phyloP scores from a whole-genome alignment of 768 basidiomycete species.

The Mycena indigotica region DNA sequence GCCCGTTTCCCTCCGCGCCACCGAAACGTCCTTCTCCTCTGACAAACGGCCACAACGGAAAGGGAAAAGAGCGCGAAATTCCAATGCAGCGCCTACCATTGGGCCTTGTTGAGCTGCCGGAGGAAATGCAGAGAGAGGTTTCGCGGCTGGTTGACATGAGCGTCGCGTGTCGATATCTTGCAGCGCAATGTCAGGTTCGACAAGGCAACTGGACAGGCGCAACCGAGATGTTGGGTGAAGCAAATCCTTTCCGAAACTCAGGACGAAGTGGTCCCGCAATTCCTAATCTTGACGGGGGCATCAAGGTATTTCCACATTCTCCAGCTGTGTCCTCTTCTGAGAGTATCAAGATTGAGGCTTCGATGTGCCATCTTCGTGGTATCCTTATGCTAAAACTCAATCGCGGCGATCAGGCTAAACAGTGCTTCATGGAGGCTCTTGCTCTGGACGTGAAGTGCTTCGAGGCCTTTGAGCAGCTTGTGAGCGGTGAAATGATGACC shows the following conservation, averaged over 20 bases:
- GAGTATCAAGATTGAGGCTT: constrained; percentile 80
- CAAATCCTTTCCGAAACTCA: constrained; percentile 38
- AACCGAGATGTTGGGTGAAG: constrained; percentile 23
- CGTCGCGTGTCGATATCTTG: constrained; percentile 93
- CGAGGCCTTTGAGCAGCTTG: constrained; percentile 88
- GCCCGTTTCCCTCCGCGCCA: constrained; percentile 70
- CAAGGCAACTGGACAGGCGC: constrained; percentile 12
- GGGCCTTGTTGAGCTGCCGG: constrained; percentile 72
- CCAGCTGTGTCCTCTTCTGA: constrained; percentile 1
- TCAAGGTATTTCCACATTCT: constrained; percentile 64
- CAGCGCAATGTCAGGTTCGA: constrained; percentile 88
- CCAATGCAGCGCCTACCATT: constrained; percentile 62
- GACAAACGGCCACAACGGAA: constrained; percentile 48
- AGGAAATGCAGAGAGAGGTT: constrained; percentile 62
- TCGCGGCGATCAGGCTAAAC: constrained; percentile 86
- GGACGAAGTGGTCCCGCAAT: constrained; percentile 70
- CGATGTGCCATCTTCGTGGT: constrained; percentile 94
- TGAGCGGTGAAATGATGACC: constrained; percentile 94
- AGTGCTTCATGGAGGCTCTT: constrained; percentile 94
- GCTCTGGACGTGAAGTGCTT: constrained; percentile 96
- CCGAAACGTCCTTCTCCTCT: constrained; percentile 41
- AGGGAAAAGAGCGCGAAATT: constrained; percentile 67
- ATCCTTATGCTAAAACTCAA: constrained; percentile 93
- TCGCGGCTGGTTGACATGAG: constrained; percentile 91
- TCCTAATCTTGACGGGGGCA: constrained; percentile 86